Evolutionary conservation across 495 filamentous ascomycete species (phyloP).

Genomic region (Penicillium atrosanguineum): DNA sequence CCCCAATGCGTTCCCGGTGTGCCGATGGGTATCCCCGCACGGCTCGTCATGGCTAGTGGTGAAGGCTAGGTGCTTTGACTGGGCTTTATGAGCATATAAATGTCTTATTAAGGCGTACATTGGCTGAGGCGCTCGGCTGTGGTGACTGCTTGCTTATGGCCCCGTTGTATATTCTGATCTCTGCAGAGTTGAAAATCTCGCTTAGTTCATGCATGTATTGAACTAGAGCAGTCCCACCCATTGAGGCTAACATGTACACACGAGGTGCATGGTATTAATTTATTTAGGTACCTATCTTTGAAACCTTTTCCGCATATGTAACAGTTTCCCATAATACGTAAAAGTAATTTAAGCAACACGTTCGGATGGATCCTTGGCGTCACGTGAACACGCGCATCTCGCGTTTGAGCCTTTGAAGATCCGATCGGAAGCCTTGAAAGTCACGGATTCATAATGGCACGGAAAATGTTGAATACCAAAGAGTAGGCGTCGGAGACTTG

Average conservation of each 20-base stretch:
- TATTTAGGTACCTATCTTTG: too few species aligned
- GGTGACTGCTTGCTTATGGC: background rate
- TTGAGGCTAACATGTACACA: background rate
- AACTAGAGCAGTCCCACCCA: background rate
- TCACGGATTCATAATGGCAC: constrained; percentile 1
- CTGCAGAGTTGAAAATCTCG: too few species aligned
- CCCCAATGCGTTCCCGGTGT: constrained; percentile 6
- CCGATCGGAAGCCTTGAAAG: background rate
- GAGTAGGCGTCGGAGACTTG: background rate
- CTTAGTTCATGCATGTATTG: background rate
- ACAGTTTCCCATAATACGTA: too few species aligned
- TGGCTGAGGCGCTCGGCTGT: background rate
- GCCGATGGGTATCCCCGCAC: constrained; percentile 10
- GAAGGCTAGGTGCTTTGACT: background rate
- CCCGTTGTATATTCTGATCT: background rate
- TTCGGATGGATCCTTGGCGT: background rate
- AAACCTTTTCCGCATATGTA: too few species aligned
- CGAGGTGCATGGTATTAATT: too few species aligned
- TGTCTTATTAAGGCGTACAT: background rate
- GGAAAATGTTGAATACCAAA: constrained; percentile 13
- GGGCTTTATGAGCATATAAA: background rate
- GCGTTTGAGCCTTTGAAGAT: constrained; percentile 9
- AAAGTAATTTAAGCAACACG: background rate
- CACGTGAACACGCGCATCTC: constrained; percentile 15
- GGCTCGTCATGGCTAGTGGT: background rate